Percentiles rank a stretch among this genome's conserved stretches.
phyloP scores from a whole-genome alignment of 129 eudicot species.

The Escallonia rubra region DNA sequence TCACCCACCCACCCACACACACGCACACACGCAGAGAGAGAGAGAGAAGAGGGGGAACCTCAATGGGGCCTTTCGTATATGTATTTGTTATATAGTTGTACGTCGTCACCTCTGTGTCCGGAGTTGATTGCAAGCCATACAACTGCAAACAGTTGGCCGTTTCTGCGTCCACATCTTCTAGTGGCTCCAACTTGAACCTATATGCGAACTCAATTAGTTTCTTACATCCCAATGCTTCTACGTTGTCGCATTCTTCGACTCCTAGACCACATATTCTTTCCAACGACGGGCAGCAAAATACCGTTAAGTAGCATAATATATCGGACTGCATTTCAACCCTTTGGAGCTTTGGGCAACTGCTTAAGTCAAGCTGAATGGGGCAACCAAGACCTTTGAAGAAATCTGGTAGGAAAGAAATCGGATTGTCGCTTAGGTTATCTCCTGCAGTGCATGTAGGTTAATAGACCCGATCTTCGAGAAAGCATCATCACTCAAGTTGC shows the following conservation, averaged over 20 bases:
- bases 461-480: neutral
- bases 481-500: conserved; percentile 11
- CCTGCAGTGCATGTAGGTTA: neutral
- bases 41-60: neutral
- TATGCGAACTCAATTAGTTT: neutral
- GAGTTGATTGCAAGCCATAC: neutral
- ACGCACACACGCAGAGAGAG: neutral
- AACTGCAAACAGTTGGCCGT: neutral
- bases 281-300: neutral
- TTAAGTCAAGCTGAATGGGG: neutral
- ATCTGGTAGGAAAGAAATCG: conserved; percentile 5
- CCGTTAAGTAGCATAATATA: neutral
- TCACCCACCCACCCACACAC: neutral
- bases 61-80: neutral
- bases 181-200: neutral
- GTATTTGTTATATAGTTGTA: no score
- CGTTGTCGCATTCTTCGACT: neutral
- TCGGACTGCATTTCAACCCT: neutral
- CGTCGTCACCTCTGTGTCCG: neutral
- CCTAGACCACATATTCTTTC: neutral
- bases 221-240: neutral
- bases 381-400: conserved; percentile 1
- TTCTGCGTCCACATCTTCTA: neutral
- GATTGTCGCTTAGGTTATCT: conserved; percentile 9
- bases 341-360: neutral